Evolutionary conservation across 2,329 filamentous ascomycete species (phyloP), one percentile per base, ranked within the genome.

Genomic region (Talaromyces sp.): DNA sequence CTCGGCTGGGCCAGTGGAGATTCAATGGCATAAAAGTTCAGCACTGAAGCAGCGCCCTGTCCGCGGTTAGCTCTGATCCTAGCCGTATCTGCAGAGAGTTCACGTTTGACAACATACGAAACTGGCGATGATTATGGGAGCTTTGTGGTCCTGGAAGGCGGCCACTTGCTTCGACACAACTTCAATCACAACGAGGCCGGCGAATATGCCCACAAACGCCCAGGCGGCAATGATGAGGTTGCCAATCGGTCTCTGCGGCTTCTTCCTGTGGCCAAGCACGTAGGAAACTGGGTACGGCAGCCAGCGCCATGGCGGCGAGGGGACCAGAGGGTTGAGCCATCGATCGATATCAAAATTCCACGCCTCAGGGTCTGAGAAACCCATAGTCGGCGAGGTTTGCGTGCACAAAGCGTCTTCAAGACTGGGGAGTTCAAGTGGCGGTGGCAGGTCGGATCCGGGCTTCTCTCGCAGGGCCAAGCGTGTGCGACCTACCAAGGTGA

Each of bases 1-100:
- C 89, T 86, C 0, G 89, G 89, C 68, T 92, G 89, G 0, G 89
- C 81, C 29, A 92, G 82, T 0, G 89, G 88, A 0, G 88, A 88
- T 55, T 89, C 85, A 65, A 91, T 87, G 53, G 85, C 81, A 67
- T 87, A 86, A 73, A 89, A 92, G 67, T 89, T 84, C 41, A 92
- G 82, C n/a, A 92, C 87, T 14, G 89, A 89, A 2, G 88, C 86
- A 4, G 89, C 89, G 56, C 89, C 89, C 86, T 89, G 61, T 21
- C 21, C 4, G 6, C 43, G 14, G 53, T 49, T 55, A 61, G 38
- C 17, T 41, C 24, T 31, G 21, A n/a, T 21, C 13, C 24, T 10
- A 14, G 4, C 21, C 6, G 13, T 35, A 19, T 17, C 17, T 35
- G n/a, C 19, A 35, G 26, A 54, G 21, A 41, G 2, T 35, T 26